Evolutionary conservation across 2,329 filamentous ascomycete genomes (phyloP), one percentile per base, ranked within the genome.

Genomic region (Colletotrichum coccodes): DNA sequence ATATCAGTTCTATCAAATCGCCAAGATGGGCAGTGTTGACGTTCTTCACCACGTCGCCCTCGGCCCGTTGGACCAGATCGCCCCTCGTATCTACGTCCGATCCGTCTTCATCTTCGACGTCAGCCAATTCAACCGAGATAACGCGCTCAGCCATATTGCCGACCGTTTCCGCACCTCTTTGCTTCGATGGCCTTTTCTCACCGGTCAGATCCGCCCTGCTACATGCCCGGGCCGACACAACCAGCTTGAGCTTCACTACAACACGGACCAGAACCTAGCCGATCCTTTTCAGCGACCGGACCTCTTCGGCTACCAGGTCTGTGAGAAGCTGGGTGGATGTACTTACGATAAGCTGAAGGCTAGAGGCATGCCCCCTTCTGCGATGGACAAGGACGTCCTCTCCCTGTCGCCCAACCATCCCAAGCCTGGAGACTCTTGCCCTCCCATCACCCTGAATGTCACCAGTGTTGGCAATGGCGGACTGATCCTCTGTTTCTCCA

Each of bases 401-500:
- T 63, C 64, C 0, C 63, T 62, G 1, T 68, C 67, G 1, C 67
- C 67, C 2, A 40, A 53, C 12, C 63, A 70, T 9, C 67, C 67
- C 5, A 57, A 36, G 50, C 23, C 63, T 1, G 67, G 67, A 7
- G 58, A 70, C 14, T 58, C 30, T 2, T 68, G 58, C 9, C 67
- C 67, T 9, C 57, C 64, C 3, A 36, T 70, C 12, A 70, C 67
- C 0, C 11, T 70, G 2, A 61, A 63, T 40, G 7, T 68, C 3
- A 63, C 63, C 0, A 52, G 56, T 14, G 21, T 63, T 18, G 6
- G 8, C 38, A 28, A 16, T 0, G 57, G 36, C 3, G 67, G 67
- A 1, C 26, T 70, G 4, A 58, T 70, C 2, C 28, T 63, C 4
- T 70, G 76, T 73, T 82, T 83, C 73, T 82, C 80, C 23, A 82